Evolutionary conservation across 139 green algal species (phyloP), one percentile per base, ranked within the genome.

Genomic region (Trebouxia sp.): DNA sequence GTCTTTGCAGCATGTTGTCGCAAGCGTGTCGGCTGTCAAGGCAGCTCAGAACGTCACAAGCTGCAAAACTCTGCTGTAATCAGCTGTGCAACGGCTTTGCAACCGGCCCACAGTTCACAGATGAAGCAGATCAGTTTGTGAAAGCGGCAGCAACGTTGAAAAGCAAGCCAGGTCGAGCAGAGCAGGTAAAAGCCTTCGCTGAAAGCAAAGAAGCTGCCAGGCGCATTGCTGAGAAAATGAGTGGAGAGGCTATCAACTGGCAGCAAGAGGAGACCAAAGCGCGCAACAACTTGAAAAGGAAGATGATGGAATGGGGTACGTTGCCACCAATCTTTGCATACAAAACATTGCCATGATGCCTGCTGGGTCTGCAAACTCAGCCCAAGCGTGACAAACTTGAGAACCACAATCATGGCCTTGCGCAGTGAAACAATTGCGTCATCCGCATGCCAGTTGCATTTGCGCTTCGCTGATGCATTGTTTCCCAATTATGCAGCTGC

Each of bases 141-240:
- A 72, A 72, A 45, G 62, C 62, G 28, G 62, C 62, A 72, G 62
- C 62, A 32, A 72, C 32, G 6, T 15, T 72, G 1, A 72, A 77
- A 32, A 38, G 69, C 69, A 77, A 77, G 39, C 69, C 43, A 53
- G 42, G 37, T 41, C 38, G 69, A 37, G n/a, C 42, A 20, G 69
- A 48, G 10, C 69, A 77, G 41, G 41, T 77, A 10, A 53, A 77
- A 28, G 69, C 69, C 41, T 77, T 77, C 39, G 43, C 43, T 41
- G 43, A 77, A n/a, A 56, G 43, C 41, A 77, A 77, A 37, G 69
- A 77, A 38, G 69, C 69, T n/a, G 69, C 69, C 9, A 30, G 41
- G 26, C 26, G 26, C 41, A 77, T 77, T 39, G 69, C 69, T 24
- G 69, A 77, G 41, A 77, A 77, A 53, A 77, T 77, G 69, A 77